These are phyloP conservation scores for Dichotomopilus funicola DNA, from an alignment of 2,329 filamentous ascomycete species.

Conservation along the genomic window DNA sequence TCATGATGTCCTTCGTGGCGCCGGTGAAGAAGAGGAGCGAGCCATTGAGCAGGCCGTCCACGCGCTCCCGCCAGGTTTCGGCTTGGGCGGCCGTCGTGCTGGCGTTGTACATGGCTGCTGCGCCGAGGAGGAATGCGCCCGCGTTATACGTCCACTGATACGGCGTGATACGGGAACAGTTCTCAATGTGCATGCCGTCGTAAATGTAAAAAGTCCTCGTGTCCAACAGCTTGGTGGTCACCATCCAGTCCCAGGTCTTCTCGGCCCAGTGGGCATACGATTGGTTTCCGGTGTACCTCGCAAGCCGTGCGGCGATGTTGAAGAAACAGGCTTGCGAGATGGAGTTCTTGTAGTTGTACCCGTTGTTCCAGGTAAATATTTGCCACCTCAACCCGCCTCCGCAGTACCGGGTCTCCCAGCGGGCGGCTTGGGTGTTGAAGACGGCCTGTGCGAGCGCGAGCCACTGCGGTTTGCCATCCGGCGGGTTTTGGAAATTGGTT, in stretches of 20 bases:
- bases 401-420: conserved; percentile 52
- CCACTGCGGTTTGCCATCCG: conserved; percentile 42
- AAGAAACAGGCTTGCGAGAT: conserved; percentile 38
- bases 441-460: conserved; percentile 51
- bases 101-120: conserved; percentile 64
- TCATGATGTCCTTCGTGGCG: conserved; percentile 50
- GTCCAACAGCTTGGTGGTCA: conserved; percentile 50
- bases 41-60: conserved; percentile 50
- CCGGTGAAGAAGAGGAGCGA: conserved; percentile 47
- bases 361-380: conserved; percentile 53
- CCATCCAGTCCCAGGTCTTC: conserved; percentile 47
- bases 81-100: conserved; percentile 30
- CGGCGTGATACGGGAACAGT: conserved; percentile 52
- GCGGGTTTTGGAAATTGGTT: conserved; percentile 48
- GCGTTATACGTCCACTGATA: conserved; percentile 67
- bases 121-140: conserved; percentile 59
- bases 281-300: conserved; percentile 47
- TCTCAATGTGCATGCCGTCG: conserved; percentile 53
- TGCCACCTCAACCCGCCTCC: conserved; percentile 57
- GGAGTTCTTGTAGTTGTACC: conserved; percentile 56
- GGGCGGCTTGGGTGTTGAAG: conserved; percentile 50
- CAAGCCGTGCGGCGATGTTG: conserved; percentile 47
- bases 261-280: conserved; percentile 49
- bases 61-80: conserved; percentile 49
- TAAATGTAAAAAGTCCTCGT: conserved; percentile 50